These are phyloP conservation scores for Magnusiomyces ingens DNA, from an alignment of 1,139 yeast genomes.

Conservation along the genomic window DNA sequence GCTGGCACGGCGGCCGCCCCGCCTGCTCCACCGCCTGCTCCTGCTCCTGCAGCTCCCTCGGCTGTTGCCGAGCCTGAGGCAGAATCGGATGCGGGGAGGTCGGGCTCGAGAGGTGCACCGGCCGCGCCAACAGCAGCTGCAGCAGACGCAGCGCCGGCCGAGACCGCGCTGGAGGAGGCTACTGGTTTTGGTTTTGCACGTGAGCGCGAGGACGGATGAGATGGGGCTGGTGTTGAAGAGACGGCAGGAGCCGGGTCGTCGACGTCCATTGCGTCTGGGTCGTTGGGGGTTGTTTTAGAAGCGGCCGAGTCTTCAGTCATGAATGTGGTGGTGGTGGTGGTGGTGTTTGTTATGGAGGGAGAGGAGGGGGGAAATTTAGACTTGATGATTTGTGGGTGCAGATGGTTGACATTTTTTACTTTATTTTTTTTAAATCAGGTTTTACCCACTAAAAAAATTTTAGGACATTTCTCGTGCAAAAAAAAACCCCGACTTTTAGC, in stretches of 20 bases:
- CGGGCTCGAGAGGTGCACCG: constrained; percentile 7
- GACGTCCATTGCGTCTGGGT: constrained; percentile 8
- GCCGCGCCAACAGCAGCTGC: constrained; percentile 5
- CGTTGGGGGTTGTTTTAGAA: neutral
- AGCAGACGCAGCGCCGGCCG: neutral
- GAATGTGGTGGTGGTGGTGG: neutral
- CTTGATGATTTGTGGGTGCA: neutral
- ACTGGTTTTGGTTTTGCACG: neutral
- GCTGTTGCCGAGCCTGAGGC: neutral
- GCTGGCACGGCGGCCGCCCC: no score
- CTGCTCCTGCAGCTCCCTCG: neutral
- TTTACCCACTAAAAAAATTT: neutral
- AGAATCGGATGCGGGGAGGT: neutral
- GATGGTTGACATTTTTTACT: neutral
- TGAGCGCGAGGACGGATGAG: neutral
- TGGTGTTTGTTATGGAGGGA: neutral
- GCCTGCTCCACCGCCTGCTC: neutral
- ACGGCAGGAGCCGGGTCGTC: constrained; percentile 5
- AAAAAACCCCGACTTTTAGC: no score
- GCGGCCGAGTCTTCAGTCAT: constrained; percentile 1
- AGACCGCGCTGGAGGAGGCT: neutral
- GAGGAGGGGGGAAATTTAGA: no score
- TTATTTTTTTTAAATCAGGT: neutral
- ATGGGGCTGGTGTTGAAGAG: neutral
- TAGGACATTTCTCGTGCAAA: no score